phyloP scores from a whole-genome alignment of 495 filamentous ascomycete species.

The Xylaria curta region DNA sequence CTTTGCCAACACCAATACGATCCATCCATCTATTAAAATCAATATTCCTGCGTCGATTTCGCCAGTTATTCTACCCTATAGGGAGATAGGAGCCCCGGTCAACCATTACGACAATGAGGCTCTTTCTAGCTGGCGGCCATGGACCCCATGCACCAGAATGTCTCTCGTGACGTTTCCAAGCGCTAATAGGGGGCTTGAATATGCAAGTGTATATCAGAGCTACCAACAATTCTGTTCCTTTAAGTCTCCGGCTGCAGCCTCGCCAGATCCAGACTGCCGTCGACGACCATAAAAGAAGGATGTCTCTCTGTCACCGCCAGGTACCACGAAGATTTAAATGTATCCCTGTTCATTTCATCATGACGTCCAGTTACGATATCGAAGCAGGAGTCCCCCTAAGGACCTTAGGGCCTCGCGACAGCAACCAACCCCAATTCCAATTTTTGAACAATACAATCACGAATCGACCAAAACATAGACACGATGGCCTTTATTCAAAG shows the following conservation, averaged over 20 bases:
- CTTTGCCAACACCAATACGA: not conserved
- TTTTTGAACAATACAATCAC: not conserved
- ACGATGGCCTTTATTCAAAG: slow-evolving; percentile 11
- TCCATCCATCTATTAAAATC: not conserved
- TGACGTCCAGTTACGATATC: slow-evolving; percentile 2
- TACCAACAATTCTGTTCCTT: not conserved
- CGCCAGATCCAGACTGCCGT: not conserved
- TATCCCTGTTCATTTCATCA: not conserved
- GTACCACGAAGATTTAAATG: not conserved
- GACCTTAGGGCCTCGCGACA: not conserved
- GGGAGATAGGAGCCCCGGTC: not conserved
- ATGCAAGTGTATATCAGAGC: slow-evolving; percentile 6
- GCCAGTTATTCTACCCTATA: not conserved
- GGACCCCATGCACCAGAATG: not conserved
- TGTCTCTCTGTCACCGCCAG: not conserved
- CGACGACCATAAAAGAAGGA: slow-evolving; percentile 4
- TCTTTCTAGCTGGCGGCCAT: slow-evolving; percentile 9
- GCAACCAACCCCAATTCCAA: not conserved
- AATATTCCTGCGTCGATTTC: not conserved
- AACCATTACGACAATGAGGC: slow-evolving; percentile 9
- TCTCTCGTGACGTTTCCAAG: not conserved
- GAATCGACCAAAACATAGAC: not conserved
- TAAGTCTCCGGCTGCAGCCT: not conserved
- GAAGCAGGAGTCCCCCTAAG: not conserved
- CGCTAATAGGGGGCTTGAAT: not conserved